These are phyloP conservation scores for Ocimum tenuiflorum DNA, from an alignment of 257 asterid genomes.

Conservation along the genomic window DNA sequence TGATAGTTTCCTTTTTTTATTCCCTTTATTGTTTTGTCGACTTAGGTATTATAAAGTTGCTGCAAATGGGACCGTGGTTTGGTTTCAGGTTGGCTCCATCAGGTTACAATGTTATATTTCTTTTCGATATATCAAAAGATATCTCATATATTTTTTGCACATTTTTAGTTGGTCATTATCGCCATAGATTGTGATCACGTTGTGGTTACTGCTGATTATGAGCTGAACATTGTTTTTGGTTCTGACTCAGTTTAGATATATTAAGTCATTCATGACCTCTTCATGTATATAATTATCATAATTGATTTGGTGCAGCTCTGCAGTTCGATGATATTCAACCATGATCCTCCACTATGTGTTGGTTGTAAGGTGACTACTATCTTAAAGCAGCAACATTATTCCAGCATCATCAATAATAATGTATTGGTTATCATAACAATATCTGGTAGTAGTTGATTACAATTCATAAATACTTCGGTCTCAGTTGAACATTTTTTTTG, in stretches of 20 bases:
- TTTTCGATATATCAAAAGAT: background rate
- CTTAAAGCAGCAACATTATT: background rate
- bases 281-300: conserved; percentile 16
- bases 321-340: conserved; percentile 84
- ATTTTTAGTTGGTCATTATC: background rate
- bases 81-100: conserved; percentile 97
- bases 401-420: background rate
- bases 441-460: conserved; percentile 1
- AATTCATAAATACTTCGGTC: background rate
- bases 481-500: background rate
- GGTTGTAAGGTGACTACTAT: conserved; percentile 63
- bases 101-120: conserved; percentile 48
- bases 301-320: conserved; percentile 76
- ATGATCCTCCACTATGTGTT: conserved; percentile 73
- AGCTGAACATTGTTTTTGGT: background rate
- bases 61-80: conserved; percentile 72
- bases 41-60: conserved; percentile 84
- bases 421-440: background rate
- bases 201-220: background rate
- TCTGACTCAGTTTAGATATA: background rate
- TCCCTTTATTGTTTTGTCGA: conserved; percentile 6
- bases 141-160: background rate
- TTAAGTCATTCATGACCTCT: background rate
- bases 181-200: background rate
- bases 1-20: conserved; percentile 15